Evolutionary conservation across 495 filamentous ascomycete species (phyloP).

Genomic region (Polyplosphaeria fusca): DNA sequence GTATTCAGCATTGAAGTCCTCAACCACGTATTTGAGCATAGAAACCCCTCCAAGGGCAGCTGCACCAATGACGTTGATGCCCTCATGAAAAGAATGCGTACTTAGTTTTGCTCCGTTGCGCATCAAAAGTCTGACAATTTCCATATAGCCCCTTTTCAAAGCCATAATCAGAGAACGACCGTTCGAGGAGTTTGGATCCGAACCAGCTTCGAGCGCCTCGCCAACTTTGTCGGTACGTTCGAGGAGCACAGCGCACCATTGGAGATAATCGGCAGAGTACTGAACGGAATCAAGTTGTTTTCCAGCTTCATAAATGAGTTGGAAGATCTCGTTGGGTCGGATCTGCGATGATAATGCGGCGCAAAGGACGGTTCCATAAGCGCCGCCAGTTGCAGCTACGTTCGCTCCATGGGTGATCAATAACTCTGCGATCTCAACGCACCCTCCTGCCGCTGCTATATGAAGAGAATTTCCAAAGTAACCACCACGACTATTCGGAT

Average conservation of each 20-base stretch:
- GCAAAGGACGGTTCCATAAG: background rate
- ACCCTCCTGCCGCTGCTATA: background rate
- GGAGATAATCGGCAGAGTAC: background rate
- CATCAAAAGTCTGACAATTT: background rate
- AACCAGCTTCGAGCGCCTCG: background rate
- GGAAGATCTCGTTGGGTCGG: background rate
- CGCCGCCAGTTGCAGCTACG: background rate
- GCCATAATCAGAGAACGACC: background rate
- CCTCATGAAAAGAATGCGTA: background rate
- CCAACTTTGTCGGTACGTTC: too few species aligned
- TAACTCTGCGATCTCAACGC: background rate
- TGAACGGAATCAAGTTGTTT: background rate
- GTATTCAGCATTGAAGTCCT: background rate
- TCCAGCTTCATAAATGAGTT: background rate
- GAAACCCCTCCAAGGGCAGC: background rate
- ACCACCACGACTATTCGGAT: background rate
- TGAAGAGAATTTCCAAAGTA: conserved; percentile 3
- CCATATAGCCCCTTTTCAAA: background rate
- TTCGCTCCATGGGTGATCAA: conserved; percentile 2
- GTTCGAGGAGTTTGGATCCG: background rate
- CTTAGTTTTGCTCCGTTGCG: conserved; percentile 2
- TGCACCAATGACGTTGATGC: background rate
- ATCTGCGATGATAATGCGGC: background rate
- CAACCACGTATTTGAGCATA: background rate
- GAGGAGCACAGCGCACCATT: background rate